Conservation (phyloP, 208 protist species). For the Entamoeba dispar region DNA sequence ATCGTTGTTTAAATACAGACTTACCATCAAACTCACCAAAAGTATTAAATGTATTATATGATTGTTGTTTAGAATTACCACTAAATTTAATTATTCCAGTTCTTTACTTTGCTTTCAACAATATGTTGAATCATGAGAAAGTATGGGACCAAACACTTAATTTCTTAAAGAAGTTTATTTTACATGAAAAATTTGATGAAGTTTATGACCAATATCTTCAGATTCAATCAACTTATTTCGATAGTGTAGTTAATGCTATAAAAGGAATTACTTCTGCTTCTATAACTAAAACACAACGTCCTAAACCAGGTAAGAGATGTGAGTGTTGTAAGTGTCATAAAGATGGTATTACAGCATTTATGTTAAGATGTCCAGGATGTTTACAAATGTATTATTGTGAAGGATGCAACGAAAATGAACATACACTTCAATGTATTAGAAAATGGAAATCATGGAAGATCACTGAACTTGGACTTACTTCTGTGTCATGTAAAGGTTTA, state of each 20-base stretch:
- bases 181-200: background rate
- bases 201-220: background rate
- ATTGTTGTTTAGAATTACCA: background rate
- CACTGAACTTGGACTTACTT: background rate
- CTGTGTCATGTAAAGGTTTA: background rate
- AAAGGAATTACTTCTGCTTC: background rate
- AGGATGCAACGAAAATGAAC: background rate
- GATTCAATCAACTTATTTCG: background rate
- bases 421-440: background rate
- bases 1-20: background rate
- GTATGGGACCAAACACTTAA: background rate
- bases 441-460: background rate
- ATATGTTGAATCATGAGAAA: background rate
- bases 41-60: background rate
- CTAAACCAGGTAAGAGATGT: background rate
- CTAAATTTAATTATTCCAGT: background rate
- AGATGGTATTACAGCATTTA: background rate
- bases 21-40: background rate
- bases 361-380: background rate
- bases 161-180: background rate
- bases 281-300: background rate
- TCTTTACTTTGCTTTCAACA: background rate
- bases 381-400: background rate
- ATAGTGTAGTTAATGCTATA: background rate
- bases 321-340: background rate